A percentile compares a stretch with the other conserved stretches of the same genome.
phyloP scores from a whole-genome alignment of 345 rosid species.

The Eucalyptus rudis region DNA sequence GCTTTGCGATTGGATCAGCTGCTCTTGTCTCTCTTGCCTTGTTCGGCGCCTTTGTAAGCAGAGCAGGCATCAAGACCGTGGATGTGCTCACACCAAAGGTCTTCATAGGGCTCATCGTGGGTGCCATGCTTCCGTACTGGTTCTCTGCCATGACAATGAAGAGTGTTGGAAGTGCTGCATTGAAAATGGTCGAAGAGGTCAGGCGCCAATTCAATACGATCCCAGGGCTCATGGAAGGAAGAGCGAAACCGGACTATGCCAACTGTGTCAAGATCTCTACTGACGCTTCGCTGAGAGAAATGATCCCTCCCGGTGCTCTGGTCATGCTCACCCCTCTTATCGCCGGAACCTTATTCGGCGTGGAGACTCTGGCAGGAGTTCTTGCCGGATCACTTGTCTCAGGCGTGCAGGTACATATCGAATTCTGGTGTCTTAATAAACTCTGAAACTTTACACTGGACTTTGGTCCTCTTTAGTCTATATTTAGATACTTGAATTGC shows the following conservation, averaged over 20 bases:
- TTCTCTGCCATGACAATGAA: conserved; percentile 76
- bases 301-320: conserved; percentile 69
- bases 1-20: conserved; percentile 71
- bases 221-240: conserved; percentile 67
- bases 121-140: conserved; percentile 80
- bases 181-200: conserved; percentile 74
- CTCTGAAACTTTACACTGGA: neutral
- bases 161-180: conserved; percentile 62
- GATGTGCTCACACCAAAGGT: conserved; percentile 61
- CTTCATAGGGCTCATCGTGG: conserved; percentile 48
- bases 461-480: neutral
- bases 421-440: neutral
- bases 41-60: conserved; percentile 60
- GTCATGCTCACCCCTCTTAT: conserved; percentile 60
- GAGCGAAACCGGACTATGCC: conserved; percentile 50
- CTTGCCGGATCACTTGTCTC: conserved; percentile 69
- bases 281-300: conserved; percentile 47
- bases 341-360: conserved; percentile 51
- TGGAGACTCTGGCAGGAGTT: conserved; percentile 58
- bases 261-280: conserved; percentile 71
- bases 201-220: conserved; percentile 60
- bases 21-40: conserved; percentile 62
- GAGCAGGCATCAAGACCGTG: conserved; percentile 46
- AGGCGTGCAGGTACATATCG: conserved; percentile 34
- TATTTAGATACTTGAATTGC: neutral